phyloP scores from a whole-genome alignment of 192 early-diverging fungal species.

The Chytriomyces confervae region DNA sequence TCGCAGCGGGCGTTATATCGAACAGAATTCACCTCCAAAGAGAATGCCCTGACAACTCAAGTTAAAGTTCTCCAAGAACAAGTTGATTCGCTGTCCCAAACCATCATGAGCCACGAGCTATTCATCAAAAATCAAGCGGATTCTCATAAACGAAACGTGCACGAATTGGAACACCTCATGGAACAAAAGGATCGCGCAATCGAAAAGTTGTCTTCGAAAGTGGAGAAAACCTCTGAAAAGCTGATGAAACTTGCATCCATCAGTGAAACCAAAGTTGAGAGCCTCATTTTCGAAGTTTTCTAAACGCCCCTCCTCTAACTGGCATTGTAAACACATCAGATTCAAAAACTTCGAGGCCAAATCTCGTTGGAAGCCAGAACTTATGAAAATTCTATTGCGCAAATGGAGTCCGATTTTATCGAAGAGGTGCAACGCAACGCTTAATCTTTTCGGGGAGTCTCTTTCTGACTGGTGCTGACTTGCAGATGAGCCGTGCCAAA shows the following conservation, averaged over 20 bases:
- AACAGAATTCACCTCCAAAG: conserved; percentile 12
- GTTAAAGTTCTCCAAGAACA: conserved; percentile 4
- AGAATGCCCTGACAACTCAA: conserved; percentile 11
- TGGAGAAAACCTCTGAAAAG: conserved; percentile 10
- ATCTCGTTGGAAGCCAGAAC: neutral
- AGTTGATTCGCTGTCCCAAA: conserved; percentile 18
- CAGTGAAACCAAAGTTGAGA: conserved; percentile 3
- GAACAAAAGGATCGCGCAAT: neutral
- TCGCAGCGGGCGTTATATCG: neutral
- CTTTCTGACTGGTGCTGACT: neutral
- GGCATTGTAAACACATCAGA: neutral
- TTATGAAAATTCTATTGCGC: conserved; percentile 1
- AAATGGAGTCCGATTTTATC: conserved; percentile 16
- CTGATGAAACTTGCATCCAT: neutral
- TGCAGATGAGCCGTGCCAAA: conserved; percentile 11
- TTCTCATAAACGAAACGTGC: neutral
- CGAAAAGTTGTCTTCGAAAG: neutral
- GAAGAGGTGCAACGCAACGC: neutral
- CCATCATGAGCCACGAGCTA: conserved; percentile 11
- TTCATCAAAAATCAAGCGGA: conserved; percentile 10
- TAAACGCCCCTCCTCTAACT: neutral
- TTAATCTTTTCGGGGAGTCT: neutral
- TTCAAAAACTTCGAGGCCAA: conserved; percentile 12
- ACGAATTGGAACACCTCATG: neutral
- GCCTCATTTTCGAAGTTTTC: neutral